Base-by-base conservation (phyloP, 306 rosid genomes). In the Mimosa pudica region DNA sequence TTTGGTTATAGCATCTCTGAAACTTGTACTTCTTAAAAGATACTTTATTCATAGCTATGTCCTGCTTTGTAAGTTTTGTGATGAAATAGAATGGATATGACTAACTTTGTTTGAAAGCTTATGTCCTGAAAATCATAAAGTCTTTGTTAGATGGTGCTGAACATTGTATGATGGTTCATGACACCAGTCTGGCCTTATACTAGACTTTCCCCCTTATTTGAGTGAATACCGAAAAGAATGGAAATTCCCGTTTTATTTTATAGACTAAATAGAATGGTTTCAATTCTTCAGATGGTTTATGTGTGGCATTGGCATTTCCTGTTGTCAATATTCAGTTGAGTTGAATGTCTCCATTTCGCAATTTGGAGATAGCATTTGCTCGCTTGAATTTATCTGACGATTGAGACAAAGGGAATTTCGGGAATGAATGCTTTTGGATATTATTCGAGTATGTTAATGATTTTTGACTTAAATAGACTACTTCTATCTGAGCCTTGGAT, bases 21-120 rank as follows among this genome's bases (percentile, higher is more conserved):
- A 83, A 61, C 58, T 41, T 71, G 49, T 81, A 20, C 48, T 18
- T 33, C 67, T 63, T 8, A 45, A 71, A 42, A 78, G 73, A 48
- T 57, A 64, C 73, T 71, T 54, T 60, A 60, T 73, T 78, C 67
- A 18, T 65, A 48, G 42, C 45, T 48, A 30, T 58, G 63, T 18
- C 38, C 51, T 57, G 48, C 77, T n/a, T 74, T 70, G 54, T 63
- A 71, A 33, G 14, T 47, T 75, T 68, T 70, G 36, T 71, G 20
- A 75, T 75, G 63, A 77, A 51, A 80, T 80, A 20, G 48, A 65
- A 64, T 70, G 38, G 55, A 57, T 71, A 54, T 62, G 32, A 10
- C 47, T 24, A 11, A 45, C 45, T 46, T 67, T 67, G 52, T 67
- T 44, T 8, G 8, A 13, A 17, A 16, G 17, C 58, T 77, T 24